These are phyloP conservation scores for Edaphochlamys debaryana DNA, from an alignment of 139 green algal genomes.

Conservation along the genomic window DNA sequence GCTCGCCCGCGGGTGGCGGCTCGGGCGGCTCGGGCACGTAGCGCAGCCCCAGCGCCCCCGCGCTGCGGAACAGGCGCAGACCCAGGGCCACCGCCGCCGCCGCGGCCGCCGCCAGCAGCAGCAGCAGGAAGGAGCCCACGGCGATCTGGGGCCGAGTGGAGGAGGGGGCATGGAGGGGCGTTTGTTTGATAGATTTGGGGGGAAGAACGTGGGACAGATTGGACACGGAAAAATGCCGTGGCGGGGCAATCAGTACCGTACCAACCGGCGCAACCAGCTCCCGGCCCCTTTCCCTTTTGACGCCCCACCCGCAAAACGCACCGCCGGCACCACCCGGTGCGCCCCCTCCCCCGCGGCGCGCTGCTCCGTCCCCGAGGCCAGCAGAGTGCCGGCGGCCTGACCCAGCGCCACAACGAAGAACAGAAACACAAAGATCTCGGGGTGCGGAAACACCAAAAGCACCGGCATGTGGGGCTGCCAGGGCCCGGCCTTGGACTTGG, in stretches of 20 bases:
- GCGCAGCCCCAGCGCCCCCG: background rate
- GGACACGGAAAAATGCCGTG: too few relatives aligned
- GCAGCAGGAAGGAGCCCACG: background rate
- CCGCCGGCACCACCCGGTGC: too few relatives aligned
- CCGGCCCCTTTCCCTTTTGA: too few relatives aligned
- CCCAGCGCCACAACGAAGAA: constrained; percentile 9
- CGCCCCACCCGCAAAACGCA: too few relatives aligned
- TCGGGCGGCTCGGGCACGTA: background rate
- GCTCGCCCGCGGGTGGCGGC: background rate
- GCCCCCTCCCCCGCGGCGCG: background rate
- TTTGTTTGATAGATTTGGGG: too few relatives aligned
- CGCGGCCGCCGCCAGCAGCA: background rate
- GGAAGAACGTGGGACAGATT: too few relatives aligned
- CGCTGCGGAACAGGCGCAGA: background rate
- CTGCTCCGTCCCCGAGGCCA: background rate
- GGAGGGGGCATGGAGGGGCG: too few relatives aligned
- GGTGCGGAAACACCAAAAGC: constrained; percentile 22
- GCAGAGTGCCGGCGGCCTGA: background rate
- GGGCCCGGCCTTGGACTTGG: background rate
- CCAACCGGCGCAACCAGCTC: too few relatives aligned
- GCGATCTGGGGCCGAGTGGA: too few relatives aligned
- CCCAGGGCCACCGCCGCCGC: background rate
- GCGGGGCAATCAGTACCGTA: too few relatives aligned
- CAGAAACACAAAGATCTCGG: background rate
- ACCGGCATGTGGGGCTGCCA: background rate